A percentile compares a stretch with the other conserved stretches of the same genome.
phyloP scores from a whole-genome alignment of 2,329 filamentous ascomycete genomes.

The Epichloe hybrida region DNA sequence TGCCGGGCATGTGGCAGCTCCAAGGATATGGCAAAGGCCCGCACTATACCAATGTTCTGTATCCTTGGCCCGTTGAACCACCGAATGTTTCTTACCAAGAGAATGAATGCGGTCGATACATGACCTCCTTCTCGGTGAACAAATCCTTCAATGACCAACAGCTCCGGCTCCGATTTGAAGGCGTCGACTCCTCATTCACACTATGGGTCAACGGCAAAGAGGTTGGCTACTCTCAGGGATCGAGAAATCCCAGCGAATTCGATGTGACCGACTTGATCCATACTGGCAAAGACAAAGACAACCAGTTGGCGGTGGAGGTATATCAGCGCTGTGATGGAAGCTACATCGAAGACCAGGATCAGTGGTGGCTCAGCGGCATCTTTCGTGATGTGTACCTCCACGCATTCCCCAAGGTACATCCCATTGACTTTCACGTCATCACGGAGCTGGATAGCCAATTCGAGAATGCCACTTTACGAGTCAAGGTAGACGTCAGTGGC shows the following conservation, averaged over 20 bases:
- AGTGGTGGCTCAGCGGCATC: slow-evolving; percentile 56
- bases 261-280: slow-evolving; percentile 46
- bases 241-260: slow-evolving; percentile 60
- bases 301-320: slow-evolving; percentile 50
- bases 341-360: slow-evolving; percentile 59
- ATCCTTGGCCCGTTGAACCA: slow-evolving; percentile 53
- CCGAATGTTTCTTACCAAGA: slow-evolving; percentile 51
- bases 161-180: slow-evolving; percentile 58
- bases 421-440: slow-evolving; percentile 42
- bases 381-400: slow-evolving; percentile 57
- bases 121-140: slow-evolving; percentile 40
- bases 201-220: slow-evolving; percentile 55
- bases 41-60: slow-evolving; percentile 58
- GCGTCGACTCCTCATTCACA: slow-evolving; percentile 59
- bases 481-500: slow-evolving; percentile 32
- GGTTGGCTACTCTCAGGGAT: slow-evolving; percentile 60
- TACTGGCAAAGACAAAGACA: slow-evolving; percentile 27
- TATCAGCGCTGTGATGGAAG: slow-evolving; percentile 61
- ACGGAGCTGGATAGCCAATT: slow-evolving; percentile 43
- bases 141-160: slow-evolving; percentile 34
- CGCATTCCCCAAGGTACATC: slow-evolving; percentile 40
- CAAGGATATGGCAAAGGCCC: slow-evolving; percentile 50
- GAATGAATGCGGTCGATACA: slow-evolving; percentile 51
- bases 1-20: slow-evolving; percentile 60
- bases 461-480: slow-evolving; percentile 34